Evolutionary conservation across 2,329 filamentous ascomycete genomes (phyloP).

Genomic region (Colletotrichum sidae): DNA sequence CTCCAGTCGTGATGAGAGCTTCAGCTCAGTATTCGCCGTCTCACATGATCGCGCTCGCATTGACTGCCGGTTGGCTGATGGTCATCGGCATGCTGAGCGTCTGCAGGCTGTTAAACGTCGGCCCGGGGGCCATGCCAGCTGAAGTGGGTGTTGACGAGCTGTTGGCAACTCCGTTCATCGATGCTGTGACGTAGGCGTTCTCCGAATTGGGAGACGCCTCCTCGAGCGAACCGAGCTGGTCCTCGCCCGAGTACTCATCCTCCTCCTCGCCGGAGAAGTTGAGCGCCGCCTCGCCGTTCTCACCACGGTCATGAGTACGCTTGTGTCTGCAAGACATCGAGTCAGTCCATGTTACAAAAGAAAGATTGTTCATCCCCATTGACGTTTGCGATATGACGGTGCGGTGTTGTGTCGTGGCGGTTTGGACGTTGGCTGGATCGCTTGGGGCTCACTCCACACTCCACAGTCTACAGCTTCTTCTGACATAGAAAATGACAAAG

Average conservation of each 20-base stretch:
- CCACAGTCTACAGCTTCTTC: constrained; percentile 43
- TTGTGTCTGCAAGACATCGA: constrained; percentile 79
- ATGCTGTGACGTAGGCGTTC: constrained; percentile 68
- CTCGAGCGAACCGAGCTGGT: constrained; percentile 83
- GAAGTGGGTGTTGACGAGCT: constrained; percentile 43
- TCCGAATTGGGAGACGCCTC: constrained; percentile 82
- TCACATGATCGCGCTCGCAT: constrained; percentile 60
- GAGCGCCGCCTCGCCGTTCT: constrained; percentile 68
- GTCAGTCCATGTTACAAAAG: constrained; percentile 49
- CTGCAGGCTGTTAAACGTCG: constrained; percentile 68
- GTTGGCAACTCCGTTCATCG: constrained; percentile 60
- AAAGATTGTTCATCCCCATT: constrained; percentile 19
- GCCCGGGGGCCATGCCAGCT: constrained; percentile 41
- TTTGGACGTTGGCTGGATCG: constrained; percentile 43
- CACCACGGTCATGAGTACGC: constrained; percentile 74
- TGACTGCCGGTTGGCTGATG: constrained; percentile 66
- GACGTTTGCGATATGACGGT: constrained; percentile 47
- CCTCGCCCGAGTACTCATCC: constrained; percentile 85
- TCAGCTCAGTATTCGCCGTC: constrained; percentile 21
- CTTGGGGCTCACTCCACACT: constrained; percentile 50
- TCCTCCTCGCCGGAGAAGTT: constrained; percentile 84
- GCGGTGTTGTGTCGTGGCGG: constrained; percentile 48
- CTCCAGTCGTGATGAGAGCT: constrained; percentile 36
- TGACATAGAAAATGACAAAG: constrained; percentile 48
- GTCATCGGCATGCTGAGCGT: constrained; percentile 74